Evolutionary conservation across 805 yeast species (phyloP).

Genomic region (Cyberlindnera xylosilytica): DNA sequence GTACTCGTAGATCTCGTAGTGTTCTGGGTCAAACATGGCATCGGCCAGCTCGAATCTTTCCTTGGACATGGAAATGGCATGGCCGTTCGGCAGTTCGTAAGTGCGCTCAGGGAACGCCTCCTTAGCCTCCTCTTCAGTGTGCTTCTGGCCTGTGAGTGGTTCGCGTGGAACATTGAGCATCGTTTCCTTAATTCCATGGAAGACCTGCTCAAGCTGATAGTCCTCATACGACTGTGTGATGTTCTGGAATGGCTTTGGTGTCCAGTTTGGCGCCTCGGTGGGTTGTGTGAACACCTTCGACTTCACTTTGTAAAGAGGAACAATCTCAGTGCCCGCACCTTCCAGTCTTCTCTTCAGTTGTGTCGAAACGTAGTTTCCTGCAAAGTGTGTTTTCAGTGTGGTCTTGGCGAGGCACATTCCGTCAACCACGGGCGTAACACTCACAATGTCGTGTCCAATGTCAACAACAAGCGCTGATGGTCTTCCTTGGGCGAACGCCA

Average conservation of each 20-base stretch:
- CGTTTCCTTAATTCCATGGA: conserved; percentile 76
- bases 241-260: conserved; percentile 18
- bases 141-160: conserved; percentile 27
- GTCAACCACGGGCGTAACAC: conserved; percentile 81
- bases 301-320: conserved; percentile 49
- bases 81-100: conserved; percentile 79
- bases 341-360: conserved; percentile 44
- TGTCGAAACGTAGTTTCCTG: conserved; percentile 64
- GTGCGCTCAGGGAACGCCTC: conserved; percentile 36
- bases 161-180: conserved; percentile 50
- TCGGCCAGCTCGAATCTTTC: conserved; percentile 68
- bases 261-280: conserved; percentile 33
- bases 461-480: conserved; percentile 86
- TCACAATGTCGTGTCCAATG: conserved; percentile 72
- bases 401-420: conserved; percentile 73
- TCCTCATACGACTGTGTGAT: conserved; percentile 45
- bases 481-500: conserved; percentile 84
- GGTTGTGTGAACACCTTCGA: conserved; percentile 36
- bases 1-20: conserved; percentile 36
- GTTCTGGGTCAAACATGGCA: conserved; percentile 63
- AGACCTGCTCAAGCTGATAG: conserved; percentile 51
- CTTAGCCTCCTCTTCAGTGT: conserved; percentile 23
- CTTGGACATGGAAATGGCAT: conserved; percentile 53
- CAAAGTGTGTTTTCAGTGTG: conserved; percentile 67
- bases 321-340: conserved; percentile 32